These are phyloP conservation scores for Hypoxylon sp. DNA, from an alignment of 2,329 filamentous ascomycete species.

Conservation along the genomic window DNA sequence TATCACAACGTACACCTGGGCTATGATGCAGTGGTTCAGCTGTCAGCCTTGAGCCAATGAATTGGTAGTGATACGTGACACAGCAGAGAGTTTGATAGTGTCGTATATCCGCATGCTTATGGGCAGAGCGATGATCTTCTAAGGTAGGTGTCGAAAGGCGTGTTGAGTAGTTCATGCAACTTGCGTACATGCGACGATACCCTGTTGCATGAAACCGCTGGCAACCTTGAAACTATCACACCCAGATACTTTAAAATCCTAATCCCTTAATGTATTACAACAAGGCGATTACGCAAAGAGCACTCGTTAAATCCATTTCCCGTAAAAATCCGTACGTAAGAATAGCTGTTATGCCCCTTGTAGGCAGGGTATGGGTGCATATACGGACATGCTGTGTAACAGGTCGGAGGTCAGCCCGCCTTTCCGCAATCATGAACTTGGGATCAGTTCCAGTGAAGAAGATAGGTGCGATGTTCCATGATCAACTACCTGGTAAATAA, in stretches of 20 bases:
- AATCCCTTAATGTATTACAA: neutral
- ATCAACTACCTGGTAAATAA: slow-evolving; percentile 16
- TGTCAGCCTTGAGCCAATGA: neutral
- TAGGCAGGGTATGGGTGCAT: neutral
- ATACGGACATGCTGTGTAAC: slow-evolving; percentile 3
- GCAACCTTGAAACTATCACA: neutral
- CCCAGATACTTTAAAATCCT: neutral
- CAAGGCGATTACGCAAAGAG: neutral
- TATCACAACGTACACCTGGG: neutral
- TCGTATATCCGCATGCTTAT: neutral
- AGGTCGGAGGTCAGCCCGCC: neutral
- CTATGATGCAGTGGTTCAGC: neutral
- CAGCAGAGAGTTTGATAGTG: neutral
- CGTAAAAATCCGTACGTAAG: neutral
- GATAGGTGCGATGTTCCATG: slow-evolving; percentile 1
- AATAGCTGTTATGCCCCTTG: neutral
- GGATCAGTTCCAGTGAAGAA: no score
- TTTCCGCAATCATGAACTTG: neutral
- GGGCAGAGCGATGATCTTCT: neutral
- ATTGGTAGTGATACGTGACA: neutral
- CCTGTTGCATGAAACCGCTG: neutral
- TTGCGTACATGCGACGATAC: neutral
- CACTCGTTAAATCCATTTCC: neutral
- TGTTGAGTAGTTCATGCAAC: no score
- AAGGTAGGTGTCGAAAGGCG: no score